Conservation (phyloP, 129 eudicot species). For the Ambrosia trifida region DNA sequence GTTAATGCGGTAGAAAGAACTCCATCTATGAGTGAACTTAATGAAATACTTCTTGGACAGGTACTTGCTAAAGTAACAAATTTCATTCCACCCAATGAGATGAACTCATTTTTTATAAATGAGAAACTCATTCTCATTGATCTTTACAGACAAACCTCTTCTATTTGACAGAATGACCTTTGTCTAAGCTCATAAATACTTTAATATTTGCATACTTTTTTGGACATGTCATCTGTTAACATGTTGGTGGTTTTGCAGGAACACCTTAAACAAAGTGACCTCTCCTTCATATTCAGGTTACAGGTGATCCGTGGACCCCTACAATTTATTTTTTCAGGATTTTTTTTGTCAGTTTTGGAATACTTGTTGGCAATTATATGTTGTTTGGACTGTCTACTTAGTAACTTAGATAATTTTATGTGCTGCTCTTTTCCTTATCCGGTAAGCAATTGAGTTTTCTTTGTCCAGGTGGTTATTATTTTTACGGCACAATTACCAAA, state of each 20-base stretch:
- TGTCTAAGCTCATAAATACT: not conserved
- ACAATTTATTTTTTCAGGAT: not conserved
- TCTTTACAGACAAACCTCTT: not conserved
- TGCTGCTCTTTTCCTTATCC: not conserved
- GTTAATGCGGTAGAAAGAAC: constrained; percentile 92
- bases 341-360: constrained; percentile 2
- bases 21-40: constrained; percentile 97
- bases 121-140: constrained; percentile 12
- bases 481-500: not conserved
- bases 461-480: not conserved
- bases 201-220: not conserved
- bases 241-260: constrained; percentile 62
- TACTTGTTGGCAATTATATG: not conserved
- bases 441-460: not conserved
- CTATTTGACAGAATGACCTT: not conserved
- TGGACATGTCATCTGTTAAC: constrained; percentile 19
- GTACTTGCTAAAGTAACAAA: constrained; percentile 28
- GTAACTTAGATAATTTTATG: not conserved
- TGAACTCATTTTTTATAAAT: constrained; percentile 9
- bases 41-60: constrained; percentile 97
- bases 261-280: constrained; percentile 84
- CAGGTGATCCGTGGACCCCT: constrained; percentile 59
- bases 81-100: not conserved
- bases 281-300: constrained; percentile 85
- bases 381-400: not conserved